These are phyloP conservation scores for Mycena rebaudengoi DNA, from an alignment of 768 basidiomycete genomes.

Conservation along the genomic window DNA sequence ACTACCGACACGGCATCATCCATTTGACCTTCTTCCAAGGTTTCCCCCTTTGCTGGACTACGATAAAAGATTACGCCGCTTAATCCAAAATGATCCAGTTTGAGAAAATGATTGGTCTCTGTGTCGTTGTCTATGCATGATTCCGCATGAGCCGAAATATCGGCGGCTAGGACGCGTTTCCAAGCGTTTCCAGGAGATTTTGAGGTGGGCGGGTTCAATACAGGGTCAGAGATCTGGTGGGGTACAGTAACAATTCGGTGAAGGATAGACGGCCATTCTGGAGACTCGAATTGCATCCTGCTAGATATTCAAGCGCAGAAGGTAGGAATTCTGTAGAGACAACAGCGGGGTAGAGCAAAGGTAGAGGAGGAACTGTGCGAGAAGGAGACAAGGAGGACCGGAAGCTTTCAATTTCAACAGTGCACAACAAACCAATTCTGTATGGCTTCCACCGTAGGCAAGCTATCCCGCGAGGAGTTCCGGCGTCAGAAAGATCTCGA, in stretches of 20 bases:
- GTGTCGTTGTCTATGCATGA: background rate
- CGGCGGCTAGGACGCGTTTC: constrained; percentile 1
- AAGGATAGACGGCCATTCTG: background rate
- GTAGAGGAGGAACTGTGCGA: no score
- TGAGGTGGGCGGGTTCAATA: background rate
- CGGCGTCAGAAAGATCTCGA: constrained; percentile 96
- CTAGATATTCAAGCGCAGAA: background rate
- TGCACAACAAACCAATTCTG: constrained; percentile 11
- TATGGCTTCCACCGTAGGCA: constrained; percentile 59
- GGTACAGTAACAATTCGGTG: constrained; percentile 2
- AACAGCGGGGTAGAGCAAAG: no score
- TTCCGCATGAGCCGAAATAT: background rate
- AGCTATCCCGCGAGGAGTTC: constrained; percentile 94
- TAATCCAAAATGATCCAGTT: background rate
- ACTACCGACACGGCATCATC: no score
- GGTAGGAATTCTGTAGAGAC: background rate
- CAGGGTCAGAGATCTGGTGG: background rate
- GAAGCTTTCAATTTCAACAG: no score
- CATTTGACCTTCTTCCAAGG: background rate
- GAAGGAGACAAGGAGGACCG: no score
- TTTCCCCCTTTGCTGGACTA: background rate
- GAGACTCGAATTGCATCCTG: background rate
- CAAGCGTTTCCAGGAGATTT: constrained; percentile 6
- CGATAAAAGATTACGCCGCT: constrained; percentile 11
- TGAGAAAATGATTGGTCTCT: background rate